Base-by-base conservation (phyloP, 768 basidiomycete species). In the Rhizopogon vulgaris region DNA sequence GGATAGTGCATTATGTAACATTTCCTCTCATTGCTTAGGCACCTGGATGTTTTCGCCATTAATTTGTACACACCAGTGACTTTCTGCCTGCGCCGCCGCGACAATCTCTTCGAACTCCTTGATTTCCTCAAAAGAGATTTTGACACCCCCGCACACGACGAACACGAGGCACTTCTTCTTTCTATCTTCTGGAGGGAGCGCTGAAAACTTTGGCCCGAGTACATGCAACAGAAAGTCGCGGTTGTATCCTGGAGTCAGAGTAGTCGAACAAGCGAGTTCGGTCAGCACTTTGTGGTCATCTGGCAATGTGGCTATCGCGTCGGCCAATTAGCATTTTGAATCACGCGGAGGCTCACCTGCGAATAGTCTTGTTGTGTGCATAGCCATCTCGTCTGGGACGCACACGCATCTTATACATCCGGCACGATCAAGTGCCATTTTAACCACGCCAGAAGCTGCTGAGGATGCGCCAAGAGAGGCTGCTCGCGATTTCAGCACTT, bases 261-360 rank as follows among this genome's bases (percentile, higher is more conserved):
- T 81, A 7, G 84, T 81, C 5, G 86, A 74, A 56, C 87, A 89
- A 1, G 89, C 84, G 22, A 90, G 72, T 58, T 91, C 87, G 9
- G 86, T 79, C 24, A 90, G 71, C 51, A 83, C 70, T 64, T 87
- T 87, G 61, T 90, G 87, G 53, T 88, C 85, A 55, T 86, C 88
- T 87, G 57, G 4, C 14, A 12, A 12, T 25, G 6, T 39, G 15
- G 15, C 6, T 9, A 42, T 60, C 10, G 52, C 52, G 25, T 9
- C 14, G 18, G 18, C 15, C 14, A 32, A 3, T 17, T 22, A 24
- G 8, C 12, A 17, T 22, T n/a, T 48, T 4, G 5, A 18, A 22
- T 34, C 15, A 12, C 30, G 28, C 51, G 25, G 36, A 17, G 10
- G 15, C 78, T 56, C 59, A 88, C 87, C 77, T 57, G 82, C 78